phyloP scores from a whole-genome alignment of 2,329 filamentous ascomycete genomes.

The Aspergillus floridensis region DNA sequence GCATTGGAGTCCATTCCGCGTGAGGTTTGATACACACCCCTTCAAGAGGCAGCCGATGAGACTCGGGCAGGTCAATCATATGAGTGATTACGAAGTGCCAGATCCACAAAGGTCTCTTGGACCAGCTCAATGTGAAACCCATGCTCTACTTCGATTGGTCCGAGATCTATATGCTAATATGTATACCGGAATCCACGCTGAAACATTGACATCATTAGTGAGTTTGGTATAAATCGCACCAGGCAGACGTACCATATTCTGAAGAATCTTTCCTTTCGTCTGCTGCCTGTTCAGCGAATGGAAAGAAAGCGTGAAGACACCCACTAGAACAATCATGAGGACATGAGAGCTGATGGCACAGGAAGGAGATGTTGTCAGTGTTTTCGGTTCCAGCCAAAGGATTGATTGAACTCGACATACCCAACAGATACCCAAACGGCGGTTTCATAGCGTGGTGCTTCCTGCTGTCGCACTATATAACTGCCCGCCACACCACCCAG shows the following conservation, averaged over 20 bases:
- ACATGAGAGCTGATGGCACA: constrained; percentile 49
- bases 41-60: too few relatives aligned
- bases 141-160: too few relatives aligned
- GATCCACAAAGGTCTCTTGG: too few relatives aligned
- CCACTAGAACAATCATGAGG: constrained; percentile 56
- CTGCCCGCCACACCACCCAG: constrained; percentile 64
- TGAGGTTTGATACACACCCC: not conserved
- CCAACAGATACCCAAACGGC: constrained; percentile 67
- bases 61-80: too few relatives aligned
- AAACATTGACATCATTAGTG: not conserved
- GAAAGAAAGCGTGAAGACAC: constrained; percentile 54
- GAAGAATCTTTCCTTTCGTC: constrained; percentile 49
- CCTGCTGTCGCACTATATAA: constrained; percentile 61
- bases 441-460: constrained; percentile 63
- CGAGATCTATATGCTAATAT: constrained; percentile 20
- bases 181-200: constrained; percentile 36
- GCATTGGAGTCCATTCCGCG: not conserved
- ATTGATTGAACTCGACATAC: constrained; percentile 18
- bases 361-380: not conserved
- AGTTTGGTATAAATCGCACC: not conserved
- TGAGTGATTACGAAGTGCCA: too few relatives aligned
- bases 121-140: too few relatives aligned
- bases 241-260: constrained; percentile 39
- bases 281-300: constrained; percentile 52
- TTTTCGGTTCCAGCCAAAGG: not conserved